phyloP scores from a whole-genome alignment of 2,329 filamentous ascomycete genomes.

The Pochonia chlamydosporia region DNA sequence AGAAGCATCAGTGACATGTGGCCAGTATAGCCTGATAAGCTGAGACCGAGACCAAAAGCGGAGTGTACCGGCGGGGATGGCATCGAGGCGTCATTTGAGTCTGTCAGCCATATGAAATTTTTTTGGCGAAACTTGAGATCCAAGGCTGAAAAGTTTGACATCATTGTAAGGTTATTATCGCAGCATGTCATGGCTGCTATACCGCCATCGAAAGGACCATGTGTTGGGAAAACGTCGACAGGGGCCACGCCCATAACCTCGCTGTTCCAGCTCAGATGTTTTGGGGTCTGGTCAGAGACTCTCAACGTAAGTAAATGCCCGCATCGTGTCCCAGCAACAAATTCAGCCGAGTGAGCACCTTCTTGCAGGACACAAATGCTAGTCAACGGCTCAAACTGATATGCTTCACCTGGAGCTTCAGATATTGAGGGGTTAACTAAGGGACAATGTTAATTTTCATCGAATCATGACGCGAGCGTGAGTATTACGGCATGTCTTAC shows the following conservation, averaged over 20 bases:
- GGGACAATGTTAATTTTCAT: neutral
- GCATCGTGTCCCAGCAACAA: slow-evolving; percentile 45
- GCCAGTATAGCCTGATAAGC: slow-evolving; percentile 30
- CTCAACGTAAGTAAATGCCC: slow-evolving; percentile 42
- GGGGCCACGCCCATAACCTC: slow-evolving; percentile 32
- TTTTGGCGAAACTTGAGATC: slow-evolving; percentile 31
- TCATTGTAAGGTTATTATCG: slow-evolving; percentile 39
- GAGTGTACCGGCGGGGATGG: slow-evolving; percentile 43
- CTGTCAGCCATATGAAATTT: slow-evolving; percentile 45
- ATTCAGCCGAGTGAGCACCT: slow-evolving; percentile 17
- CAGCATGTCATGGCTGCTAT: slow-evolving; percentile 39
- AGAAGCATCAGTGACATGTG: slow-evolving; percentile 43
- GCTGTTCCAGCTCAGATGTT: slow-evolving; percentile 19
- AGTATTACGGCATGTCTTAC: neutral
- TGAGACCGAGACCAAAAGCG: slow-evolving; percentile 34
- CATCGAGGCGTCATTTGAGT: slow-evolving; percentile 40
- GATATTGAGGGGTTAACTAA: neutral
- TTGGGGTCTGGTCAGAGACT: slow-evolving; percentile 13
- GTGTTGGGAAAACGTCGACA: slow-evolving; percentile 25
- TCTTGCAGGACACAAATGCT: slow-evolving; percentile 34
- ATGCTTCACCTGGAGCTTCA: neutral
- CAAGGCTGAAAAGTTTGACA: slow-evolving; percentile 30
- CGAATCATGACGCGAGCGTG: too few species aligned
- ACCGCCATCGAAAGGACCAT: slow-evolving; percentile 16
- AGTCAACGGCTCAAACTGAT: slow-evolving; percentile 35